Evolutionary conservation across 2,329 filamentous ascomycete species (phyloP).

Genomic region (Didymella segeticola): DNA sequence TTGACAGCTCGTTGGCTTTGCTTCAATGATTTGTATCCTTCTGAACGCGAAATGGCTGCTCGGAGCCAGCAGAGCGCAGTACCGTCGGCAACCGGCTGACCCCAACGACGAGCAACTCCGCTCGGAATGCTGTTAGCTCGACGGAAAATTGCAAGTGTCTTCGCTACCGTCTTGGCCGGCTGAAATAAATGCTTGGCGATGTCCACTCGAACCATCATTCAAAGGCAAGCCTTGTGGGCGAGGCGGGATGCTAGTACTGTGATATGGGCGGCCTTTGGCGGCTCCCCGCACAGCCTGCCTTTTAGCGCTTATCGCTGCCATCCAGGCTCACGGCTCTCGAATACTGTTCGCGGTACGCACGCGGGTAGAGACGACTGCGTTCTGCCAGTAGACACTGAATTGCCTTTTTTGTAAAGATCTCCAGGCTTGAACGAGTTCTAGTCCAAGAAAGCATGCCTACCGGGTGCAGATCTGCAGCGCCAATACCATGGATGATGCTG

Average conservation of each 20-base stretch:
- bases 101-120: not conserved
- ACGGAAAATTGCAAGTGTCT: not conserved
- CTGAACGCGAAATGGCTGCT: no score
- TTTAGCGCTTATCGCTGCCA: not conserved
- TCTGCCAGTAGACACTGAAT: not conserved
- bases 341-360: not conserved
- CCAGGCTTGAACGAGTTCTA: not conserved
- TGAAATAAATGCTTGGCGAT: not conserved
- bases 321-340: not conserved
- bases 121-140: not conserved
- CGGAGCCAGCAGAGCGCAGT: not conserved
- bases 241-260: conserved; percentile 4
- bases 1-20: no score
- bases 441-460: not conserved
- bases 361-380: not conserved
- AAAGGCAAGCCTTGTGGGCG: not conserved
- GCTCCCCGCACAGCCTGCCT: conserved; percentile 9
- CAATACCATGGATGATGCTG: conserved; percentile 1
- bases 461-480: conserved; percentile 8
- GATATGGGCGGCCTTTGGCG: conserved; percentile 2
- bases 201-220: not conserved
- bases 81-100: not conserved
- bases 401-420: not conserved
- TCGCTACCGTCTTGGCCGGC: not conserved
- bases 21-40: not conserved